Percentiles rank a stretch among this genome's conserved stretches.
Conservation (phyloP, 148 eudicot species). For the Selenicereus undatus region DNA sequence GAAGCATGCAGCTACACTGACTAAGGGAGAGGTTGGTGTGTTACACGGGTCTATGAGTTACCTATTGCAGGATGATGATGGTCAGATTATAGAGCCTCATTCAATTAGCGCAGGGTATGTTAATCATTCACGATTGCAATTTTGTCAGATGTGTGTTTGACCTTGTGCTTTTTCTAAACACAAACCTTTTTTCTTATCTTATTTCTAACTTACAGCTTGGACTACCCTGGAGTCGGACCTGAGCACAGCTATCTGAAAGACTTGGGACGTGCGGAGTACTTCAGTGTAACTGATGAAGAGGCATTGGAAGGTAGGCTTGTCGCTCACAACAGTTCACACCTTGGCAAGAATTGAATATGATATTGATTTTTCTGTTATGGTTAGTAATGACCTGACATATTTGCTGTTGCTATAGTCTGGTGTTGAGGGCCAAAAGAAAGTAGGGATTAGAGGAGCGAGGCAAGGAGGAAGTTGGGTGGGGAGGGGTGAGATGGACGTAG, state of each 20-base stretch:
- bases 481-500: too few relatives aligned
- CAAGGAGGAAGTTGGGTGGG: too few relatives aligned
- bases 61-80: conserved; percentile 95
- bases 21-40: conserved; percentile 92
- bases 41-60: conserved; percentile 98
- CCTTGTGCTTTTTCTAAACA: conserved; percentile 6
- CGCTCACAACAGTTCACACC: not conserved
- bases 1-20: conserved; percentile 84
- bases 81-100: conserved; percentile 93
- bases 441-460: too few relatives aligned
- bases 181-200: not conserved
- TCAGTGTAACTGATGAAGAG: conserved; percentile 82
- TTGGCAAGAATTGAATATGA: too few relatives aligned
- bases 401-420: too few relatives aligned
- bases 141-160: not conserved
- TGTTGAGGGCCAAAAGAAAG: too few relatives aligned
- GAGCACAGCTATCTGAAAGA: conserved; percentile 96
- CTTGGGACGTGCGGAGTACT: conserved; percentile 89
- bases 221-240: conserved; percentile 99
- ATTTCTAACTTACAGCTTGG: conserved; percentile 44
- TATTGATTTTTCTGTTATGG: too few relatives aligned
- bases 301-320: conserved; percentile 73
- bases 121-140: conserved; percentile 1
- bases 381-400: too few relatives aligned
- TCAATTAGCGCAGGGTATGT: conserved; percentile 98